A percentile compares a stretch with the other conserved stretches of the same genome.
phyloP scores from a whole-genome alignment of 306 rosid genomes.

The Senna siamea region DNA sequence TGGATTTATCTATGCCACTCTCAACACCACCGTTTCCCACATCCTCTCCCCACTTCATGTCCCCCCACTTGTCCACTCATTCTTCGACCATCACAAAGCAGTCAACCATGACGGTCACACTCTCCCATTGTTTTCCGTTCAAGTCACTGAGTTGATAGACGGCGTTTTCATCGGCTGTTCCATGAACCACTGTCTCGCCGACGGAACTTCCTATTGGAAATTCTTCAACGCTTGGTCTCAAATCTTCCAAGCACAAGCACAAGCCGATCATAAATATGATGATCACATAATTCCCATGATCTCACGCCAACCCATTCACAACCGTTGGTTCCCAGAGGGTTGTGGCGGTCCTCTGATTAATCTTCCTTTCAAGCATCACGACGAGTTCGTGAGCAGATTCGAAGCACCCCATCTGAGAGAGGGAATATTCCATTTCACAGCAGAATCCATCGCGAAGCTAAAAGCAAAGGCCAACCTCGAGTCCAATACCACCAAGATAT shows the following conservation, averaged over 20 bases:
- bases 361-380: conserved; percentile 54
- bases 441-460: conserved; percentile 55
- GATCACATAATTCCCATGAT: not conserved
- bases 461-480: conserved; percentile 65
- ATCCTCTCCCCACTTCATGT: conserved; percentile 62
- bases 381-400: conserved; percentile 50
- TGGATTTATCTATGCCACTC: conserved; percentile 54
- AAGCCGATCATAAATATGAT: not conserved
- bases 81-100: conserved; percentile 63
- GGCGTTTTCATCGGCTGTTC: conserved; percentile 77
- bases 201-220: conserved; percentile 68
- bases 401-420: conserved; percentile 53
- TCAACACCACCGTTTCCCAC: conserved; percentile 46
- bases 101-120: conserved; percentile 69
- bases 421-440: conserved; percentile 62
- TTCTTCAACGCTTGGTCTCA: conserved; percentile 66
- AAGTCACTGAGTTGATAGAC: conserved; percentile 61
- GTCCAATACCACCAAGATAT: conserved; percentile 39
- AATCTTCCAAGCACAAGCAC: conserved; percentile 48
- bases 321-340: conserved; percentile 52
- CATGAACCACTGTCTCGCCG: conserved; percentile 53
- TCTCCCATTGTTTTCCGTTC: conserved; percentile 52
- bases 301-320: not conserved
- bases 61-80: conserved; percentile 55
- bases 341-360: conserved; percentile 37